A percentile compares a stretch with the other conserved stretches of the same genome.
Evolutionary conservation across 1,139 yeast species (phyloP).

Genomic region (Debaryomycetaceae sp.): DNA sequence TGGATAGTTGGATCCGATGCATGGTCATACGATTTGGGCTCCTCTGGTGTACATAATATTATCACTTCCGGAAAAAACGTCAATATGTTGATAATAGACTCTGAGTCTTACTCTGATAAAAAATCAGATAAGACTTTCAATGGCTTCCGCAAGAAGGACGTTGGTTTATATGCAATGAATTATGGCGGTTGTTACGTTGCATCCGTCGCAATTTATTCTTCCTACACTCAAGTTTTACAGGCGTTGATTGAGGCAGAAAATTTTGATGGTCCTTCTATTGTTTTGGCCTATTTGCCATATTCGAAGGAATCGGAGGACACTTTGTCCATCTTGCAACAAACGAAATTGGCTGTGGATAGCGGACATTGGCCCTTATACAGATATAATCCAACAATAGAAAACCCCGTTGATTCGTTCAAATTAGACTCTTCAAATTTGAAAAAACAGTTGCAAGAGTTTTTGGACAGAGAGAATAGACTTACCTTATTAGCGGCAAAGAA

Average conservation of each 20-base stretch:
- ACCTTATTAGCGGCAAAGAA: conserved; percentile 67
- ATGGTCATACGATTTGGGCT: conserved; percentile 92
- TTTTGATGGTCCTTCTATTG: conserved; percentile 86
- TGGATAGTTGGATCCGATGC: conserved; percentile 96
- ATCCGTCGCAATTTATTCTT: conserved; percentile 88
- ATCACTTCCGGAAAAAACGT: conserved; percentile 72
- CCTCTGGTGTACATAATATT: conserved; percentile 87
- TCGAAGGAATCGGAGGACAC: conserved; percentile 64
- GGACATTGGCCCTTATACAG: conserved; percentile 97
- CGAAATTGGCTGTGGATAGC: conserved; percentile 84
- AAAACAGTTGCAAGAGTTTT: conserved; percentile 70
- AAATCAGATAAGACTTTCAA: conserved; percentile 20
- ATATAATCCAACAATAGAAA: conserved; percentile 60
- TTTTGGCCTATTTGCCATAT: conserved; percentile 87
- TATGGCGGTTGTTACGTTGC: conserved; percentile 90
- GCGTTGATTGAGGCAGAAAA: conserved; percentile 86
- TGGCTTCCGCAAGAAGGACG: conserved; percentile 76
- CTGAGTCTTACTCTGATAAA: conserved; percentile 69
- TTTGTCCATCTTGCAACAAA: conserved; percentile 73
- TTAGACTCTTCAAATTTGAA: conserved; percentile 82
- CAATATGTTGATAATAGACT: conserved; percentile 83
- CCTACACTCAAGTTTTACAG: conserved; percentile 88
- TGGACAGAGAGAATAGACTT: conserved; percentile 86
- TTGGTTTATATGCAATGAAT: conserved; percentile 94
- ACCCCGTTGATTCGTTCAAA: conserved; percentile 56